Base-by-base conservation (phyloP, 2,329 filamentous ascomycete species). In the Zarea fungicola region DNA sequence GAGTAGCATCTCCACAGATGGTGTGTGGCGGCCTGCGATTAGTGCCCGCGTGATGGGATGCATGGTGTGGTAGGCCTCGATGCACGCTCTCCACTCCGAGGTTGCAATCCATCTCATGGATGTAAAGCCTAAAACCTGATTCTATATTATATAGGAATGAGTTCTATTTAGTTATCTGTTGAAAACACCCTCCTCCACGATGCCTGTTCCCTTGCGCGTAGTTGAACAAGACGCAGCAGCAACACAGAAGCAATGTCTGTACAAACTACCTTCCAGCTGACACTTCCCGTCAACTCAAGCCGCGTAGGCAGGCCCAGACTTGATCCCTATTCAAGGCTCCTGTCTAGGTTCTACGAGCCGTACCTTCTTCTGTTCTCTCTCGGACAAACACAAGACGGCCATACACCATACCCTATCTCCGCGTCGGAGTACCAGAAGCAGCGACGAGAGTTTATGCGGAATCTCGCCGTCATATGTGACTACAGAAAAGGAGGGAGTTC, bases 281-380 rank as follows among this genome's bases (percentile, higher is more conserved):
- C 41, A 19, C 41, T 43, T 13, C 41, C 41, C 9, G 10, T 29
- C 13, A 29, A 32, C 8, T 3, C 22, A 26, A 21, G 29, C 28
- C 29, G 18, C 16, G 6, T 14, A 10, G 29, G 41, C 28, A 43
- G 34, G 14, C 41, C 41, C 13, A 10, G 41, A 10, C 19, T 32
- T 7, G 25, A 43, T 14, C 41, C 41, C 9, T 43, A 43, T 34
- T 13, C 26, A 3, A 18, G 28, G 4, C 19, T 43, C 28, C 13
- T 43, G n/a, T 32, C 41, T 21, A 18, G 41, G 9, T 43, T 43
- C 19, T 43, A 43, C 14, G 41, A 43, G 41, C 41, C 41, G 11
- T 43, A n/a, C 13, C 13, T 43, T 16, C 28, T 43, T 3, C 16
- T 43, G 6, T 13, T n/a, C 21, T 32, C 16, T 19, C 41, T 43